Conservation (phyloP, 176 grass and related monocot species). For the Avena atlantica region DNA sequence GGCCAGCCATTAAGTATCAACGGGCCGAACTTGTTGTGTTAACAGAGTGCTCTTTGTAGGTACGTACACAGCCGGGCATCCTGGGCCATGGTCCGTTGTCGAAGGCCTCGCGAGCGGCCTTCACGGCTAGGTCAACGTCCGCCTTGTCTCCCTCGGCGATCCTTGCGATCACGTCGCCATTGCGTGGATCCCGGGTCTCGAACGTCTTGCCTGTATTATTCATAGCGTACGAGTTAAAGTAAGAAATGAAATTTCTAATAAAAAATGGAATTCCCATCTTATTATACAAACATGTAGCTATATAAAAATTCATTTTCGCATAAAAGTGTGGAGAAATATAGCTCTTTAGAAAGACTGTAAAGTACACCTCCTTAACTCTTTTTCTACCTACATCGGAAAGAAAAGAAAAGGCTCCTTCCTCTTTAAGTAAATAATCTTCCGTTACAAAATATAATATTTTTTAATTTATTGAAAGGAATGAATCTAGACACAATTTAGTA, state of each 20-base stretch:
- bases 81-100: conserved; percentile 89
- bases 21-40: background rate
- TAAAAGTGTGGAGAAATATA: background rate
- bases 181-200: conserved; percentile 74
- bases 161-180: conserved; percentile 65
- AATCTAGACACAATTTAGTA: too few relatives aligned
- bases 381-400: too few relatives aligned
- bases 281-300: background rate
- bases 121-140: conserved; percentile 77
- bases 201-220: conserved; percentile 72
- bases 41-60: background rate
- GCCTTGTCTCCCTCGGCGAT: conserved; percentile 78
- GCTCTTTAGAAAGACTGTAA: too few relatives aligned
- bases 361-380: background rate
- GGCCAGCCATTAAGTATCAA: background rate
- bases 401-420: background rate
- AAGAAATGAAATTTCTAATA: background rate
- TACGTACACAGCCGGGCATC: conserved; percentile 81
- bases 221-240: background rate
- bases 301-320: background rate
- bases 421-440: too few relatives aligned
- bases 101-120: conserved; percentile 83
- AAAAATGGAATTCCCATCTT: background rate
- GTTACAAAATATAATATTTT: too few relatives aligned
- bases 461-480: too few relatives aligned